Percentiles rank a stretch among this genome's conserved stretches.
Evolutionary conservation across 257 asterid genomes (phyloP).

Genomic region (Solanum habrochaites): DNA sequence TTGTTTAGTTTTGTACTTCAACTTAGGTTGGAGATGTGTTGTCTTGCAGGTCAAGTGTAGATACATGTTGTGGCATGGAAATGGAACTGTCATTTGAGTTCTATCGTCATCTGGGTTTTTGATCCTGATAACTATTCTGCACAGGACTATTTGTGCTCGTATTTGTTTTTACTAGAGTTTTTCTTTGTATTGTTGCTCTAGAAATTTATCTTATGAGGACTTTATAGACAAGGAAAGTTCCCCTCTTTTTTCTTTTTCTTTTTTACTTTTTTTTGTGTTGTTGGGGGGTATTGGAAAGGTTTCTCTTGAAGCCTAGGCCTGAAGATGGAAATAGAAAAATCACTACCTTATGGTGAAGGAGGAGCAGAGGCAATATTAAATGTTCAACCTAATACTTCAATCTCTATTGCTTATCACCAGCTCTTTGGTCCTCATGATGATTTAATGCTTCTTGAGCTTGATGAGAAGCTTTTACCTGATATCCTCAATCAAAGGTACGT

Average conservation of each 20-base stretch:
- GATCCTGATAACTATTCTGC: neutral
- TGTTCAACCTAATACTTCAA: slow-evolving; percentile 47
- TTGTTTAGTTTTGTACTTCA: neutral
- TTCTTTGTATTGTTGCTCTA: neutral
- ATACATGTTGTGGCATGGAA: neutral
- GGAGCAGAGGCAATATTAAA: slow-evolving; percentile 73
- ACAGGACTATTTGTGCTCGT: neutral
- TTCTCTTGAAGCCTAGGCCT: neutral
- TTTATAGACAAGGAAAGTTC: neutral
- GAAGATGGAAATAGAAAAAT: slow-evolving; percentile 7
- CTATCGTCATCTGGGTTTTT: neutral
- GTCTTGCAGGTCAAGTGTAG: neutral
- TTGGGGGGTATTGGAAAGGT: neutral
- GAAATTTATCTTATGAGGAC: neutral
- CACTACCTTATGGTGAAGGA: slow-evolving; percentile 17
- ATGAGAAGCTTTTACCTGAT: slow-evolving; percentile 71
- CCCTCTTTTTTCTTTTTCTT: neutral
- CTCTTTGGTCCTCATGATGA: slow-evolving; percentile 67
- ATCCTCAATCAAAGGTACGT: slow-evolving; percentile 57
- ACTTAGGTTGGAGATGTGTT: neutral
- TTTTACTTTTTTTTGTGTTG: neutral
- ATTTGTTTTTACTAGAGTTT: neutral
- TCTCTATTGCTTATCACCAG: slow-evolving; percentile 61
- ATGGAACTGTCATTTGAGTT: neutral
- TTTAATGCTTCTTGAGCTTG: slow-evolving; percentile 78